Conservation (phyloP, 306 rosid genomes). For the Fagus sylvatica region DNA sequence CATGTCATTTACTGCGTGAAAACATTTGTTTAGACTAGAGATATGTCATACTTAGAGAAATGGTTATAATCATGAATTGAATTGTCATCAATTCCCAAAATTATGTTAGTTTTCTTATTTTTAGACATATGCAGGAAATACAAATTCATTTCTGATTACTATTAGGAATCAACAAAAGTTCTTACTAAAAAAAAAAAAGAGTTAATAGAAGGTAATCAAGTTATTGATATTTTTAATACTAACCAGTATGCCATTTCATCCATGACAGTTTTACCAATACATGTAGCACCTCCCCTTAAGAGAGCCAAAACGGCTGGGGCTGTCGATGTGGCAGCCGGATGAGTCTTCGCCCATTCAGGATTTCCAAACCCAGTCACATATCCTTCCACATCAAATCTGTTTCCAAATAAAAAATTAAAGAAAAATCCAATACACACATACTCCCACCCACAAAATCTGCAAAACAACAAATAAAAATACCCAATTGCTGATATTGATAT, state of each 20-base stretch:
- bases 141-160: neutral
- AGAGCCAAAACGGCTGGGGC: slow-evolving; percentile 67
- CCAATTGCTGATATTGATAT: too few species aligned
- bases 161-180: neutral
- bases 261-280: slow-evolving; percentile 83
- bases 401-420: neutral
- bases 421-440: neutral
- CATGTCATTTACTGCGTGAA: neutral
- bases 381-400: slow-evolving; percentile 85
- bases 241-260: slow-evolving; percentile 98
- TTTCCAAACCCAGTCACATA: slow-evolving; percentile 79
- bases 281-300: slow-evolving; percentile 76
- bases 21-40: neutral
- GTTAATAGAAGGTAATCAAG: neutral
- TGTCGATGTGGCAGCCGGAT: slow-evolving; percentile 64
- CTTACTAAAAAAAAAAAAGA: neutral
- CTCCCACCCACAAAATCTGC: neutral
- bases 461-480: neutral
- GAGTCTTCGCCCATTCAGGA: slow-evolving; percentile 96
- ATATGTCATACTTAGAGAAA: neutral
- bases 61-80: neutral
- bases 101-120: neutral
- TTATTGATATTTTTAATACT: neutral
- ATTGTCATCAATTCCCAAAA: neutral
- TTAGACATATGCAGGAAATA: neutral